A percentile compares a stretch with the other conserved stretches of the same genome.
Evolutionary conservation across 768 basidiomycete species (phyloP).

Genomic region (Mycena haematopus): DNA sequence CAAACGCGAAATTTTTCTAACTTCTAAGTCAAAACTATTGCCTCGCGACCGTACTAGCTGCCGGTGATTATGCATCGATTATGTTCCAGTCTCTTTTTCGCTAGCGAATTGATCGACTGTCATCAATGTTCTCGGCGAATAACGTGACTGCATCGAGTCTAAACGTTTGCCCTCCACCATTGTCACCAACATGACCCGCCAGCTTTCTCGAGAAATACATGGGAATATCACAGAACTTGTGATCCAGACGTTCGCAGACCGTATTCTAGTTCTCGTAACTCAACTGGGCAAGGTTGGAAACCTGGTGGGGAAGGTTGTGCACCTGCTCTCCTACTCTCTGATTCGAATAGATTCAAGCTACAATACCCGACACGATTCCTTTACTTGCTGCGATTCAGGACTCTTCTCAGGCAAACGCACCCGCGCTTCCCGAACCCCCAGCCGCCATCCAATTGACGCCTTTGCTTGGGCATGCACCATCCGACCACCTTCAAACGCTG

Average conservation of each 20-base stretch:
- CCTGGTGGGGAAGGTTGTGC: conserved; percentile 58
- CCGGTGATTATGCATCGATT: no score
- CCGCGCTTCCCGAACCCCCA: conserved; percentile 62
- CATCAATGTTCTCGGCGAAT: no score
- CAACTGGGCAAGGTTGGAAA: conserved; percentile 92
- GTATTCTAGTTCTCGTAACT: conserved; percentile 84
- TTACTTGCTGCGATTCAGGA: conserved; percentile 51
- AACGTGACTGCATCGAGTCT: no score
- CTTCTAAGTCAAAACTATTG: no score
- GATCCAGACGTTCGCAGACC: conserved; percentile 81
- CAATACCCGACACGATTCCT: conserved; percentile 67
- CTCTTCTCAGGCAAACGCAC: conserved; percentile 39
- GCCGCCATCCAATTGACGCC: conserved; percentile 79
- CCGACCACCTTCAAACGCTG: conserved; percentile 71
- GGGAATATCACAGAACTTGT: conserved; percentile 75
- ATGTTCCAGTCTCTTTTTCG: no score
- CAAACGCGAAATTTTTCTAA: no score
- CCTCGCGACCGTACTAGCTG: no score
- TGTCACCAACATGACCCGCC: conserved; percentile 56
- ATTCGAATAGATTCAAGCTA: conserved; percentile 73
- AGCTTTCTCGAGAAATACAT: conserved; percentile 57
- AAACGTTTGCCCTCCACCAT: conserved; percentile 34
- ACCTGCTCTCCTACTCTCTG: conserved; percentile 12
- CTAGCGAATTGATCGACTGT: no score
- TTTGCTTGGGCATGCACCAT: conserved; percentile 76